phyloP scores from a whole-genome alignment of 2,329 filamentous ascomycete genomes.

The Daldinia sp. region DNA sequence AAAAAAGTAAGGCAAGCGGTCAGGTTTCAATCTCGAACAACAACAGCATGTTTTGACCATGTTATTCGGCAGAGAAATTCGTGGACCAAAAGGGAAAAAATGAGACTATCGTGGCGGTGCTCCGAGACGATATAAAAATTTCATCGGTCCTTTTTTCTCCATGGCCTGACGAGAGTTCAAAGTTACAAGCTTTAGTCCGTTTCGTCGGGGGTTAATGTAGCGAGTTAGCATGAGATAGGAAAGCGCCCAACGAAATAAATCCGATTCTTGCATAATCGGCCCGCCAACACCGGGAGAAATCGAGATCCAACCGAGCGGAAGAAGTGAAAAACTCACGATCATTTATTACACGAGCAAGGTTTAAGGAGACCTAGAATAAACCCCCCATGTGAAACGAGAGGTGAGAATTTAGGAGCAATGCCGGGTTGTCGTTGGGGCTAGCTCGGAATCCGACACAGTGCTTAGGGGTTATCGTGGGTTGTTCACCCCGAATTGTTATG shows the following conservation, averaged over 20 bases:
- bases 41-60: conserved; percentile 6
- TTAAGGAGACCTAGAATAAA: conserved; percentile 16
- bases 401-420: conserved; percentile 16
- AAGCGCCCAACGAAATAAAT: conserved; percentile 20
- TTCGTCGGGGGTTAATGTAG: conserved; percentile 25
- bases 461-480: conserved; percentile 26
- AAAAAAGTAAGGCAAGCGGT: not conserved
- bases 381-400: conserved; percentile 7
- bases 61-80: conserved; percentile 6
- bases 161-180: conserved; percentile 23
- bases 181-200: conserved; percentile 23
- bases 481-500: conserved; percentile 28
- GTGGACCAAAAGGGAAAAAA: not conserved
- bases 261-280: conserved; percentile 36
- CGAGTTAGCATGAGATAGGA: conserved; percentile 36
- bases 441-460: conserved; percentile 23
- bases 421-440: conserved; percentile 7
- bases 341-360: conserved; percentile 19
- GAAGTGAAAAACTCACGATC: conserved; percentile 18
- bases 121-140: conserved; percentile 16
- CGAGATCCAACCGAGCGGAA: conserved; percentile 26
- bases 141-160: conserved; percentile 39
- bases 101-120: conserved; percentile 14
- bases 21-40: conserved; percentile 12
- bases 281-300: conserved; percentile 34